Evolutionary conservation across 2,329 filamentous ascomycete genomes (phyloP).

Genomic region (Fusarium mangiferae): DNA sequence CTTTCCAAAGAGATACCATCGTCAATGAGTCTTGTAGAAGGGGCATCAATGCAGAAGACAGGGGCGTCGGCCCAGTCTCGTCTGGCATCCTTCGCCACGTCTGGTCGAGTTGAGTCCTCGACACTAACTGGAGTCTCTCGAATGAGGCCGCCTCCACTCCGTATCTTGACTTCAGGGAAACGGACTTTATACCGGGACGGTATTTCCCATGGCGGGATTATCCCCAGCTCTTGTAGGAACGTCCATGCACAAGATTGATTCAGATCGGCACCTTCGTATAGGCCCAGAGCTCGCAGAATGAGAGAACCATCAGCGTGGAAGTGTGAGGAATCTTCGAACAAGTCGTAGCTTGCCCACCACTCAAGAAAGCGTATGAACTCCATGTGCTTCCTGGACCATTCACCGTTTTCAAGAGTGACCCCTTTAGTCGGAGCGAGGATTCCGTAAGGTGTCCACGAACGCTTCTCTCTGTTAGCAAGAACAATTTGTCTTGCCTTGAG

Average conservation of each 20-base stretch:
- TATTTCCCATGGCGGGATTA: constrained; percentile 77
- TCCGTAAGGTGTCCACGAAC: constrained; percentile 62
- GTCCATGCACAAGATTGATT: constrained; percentile 64
- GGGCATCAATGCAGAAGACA: constrained; percentile 79
- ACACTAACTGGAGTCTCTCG: constrained; percentile 49
- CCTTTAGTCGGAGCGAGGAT: constrained; percentile 50
- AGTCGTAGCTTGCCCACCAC: constrained; percentile 69
- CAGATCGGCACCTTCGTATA: constrained; percentile 63
- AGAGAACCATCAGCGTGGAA: constrained; percentile 71
- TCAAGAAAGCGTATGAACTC: constrained; percentile 75
- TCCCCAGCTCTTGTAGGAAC: constrained; percentile 81
- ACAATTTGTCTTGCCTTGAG: constrained; percentile 61
- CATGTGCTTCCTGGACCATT: constrained; percentile 48
- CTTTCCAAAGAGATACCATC: constrained; percentile 79
- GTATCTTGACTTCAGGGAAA: constrained; percentile 60
- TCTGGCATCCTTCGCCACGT: constrained; percentile 62
- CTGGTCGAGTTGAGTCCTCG: constrained; percentile 51
- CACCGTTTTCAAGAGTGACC: constrained; percentile 22
- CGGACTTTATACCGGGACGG: constrained; percentile 69
- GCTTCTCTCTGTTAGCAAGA: constrained; percentile 59
- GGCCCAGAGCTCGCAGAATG: constrained; percentile 69
- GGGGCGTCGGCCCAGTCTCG: constrained; percentile 67
- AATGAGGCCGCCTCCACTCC: constrained; percentile 55
- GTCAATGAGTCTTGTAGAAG: constrained; percentile 76
- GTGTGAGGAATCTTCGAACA: constrained; percentile 62